phyloP scores from a whole-genome alignment of 2,329 filamentous ascomycete genomes.

The Hymenotorrendiella dingleyae region DNA sequence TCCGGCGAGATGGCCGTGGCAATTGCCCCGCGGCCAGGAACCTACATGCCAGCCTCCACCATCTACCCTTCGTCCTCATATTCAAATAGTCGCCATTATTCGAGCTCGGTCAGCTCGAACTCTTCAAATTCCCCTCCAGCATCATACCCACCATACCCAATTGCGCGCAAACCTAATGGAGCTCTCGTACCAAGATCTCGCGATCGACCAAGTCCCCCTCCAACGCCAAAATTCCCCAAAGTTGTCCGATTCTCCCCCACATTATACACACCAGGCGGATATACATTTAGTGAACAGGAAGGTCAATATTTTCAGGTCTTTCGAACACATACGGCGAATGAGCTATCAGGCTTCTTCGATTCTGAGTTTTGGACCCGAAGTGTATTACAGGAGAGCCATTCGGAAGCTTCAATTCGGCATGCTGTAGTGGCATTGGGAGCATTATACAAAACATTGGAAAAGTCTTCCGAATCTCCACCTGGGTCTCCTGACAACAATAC shows the following conservation, averaged over 20 bases:
- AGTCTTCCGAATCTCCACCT: slow-evolving; percentile 45
- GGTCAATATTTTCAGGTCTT: slow-evolving; percentile 58
- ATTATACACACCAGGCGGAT: slow-evolving; percentile 14
- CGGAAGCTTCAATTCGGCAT: slow-evolving; percentile 55
- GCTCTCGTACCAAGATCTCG: too few relatives aligned
- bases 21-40: slow-evolving; percentile 21
- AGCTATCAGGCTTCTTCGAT: slow-evolving; percentile 63
- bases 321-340: slow-evolving; percentile 52
- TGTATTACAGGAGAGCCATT: slow-evolving; percentile 58
- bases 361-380: slow-evolving; percentile 58
- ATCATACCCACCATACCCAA: too few relatives aligned
- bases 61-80: slow-evolving; percentile 5
- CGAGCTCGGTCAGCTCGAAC: neutral
- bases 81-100: slow-evolving; percentile 4
- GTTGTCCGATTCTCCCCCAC: slow-evolving; percentile 12
- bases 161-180: too few relatives aligned
- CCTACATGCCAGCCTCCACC: slow-evolving; percentile 1
- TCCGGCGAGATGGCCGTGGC: slow-evolving; percentile 15
- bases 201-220: slow-evolving; percentile 7
- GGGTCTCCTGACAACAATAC: slow-evolving; percentile 22
- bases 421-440: slow-evolving; percentile 61
- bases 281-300: slow-evolving; percentile 47
- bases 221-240: too few relatives aligned
- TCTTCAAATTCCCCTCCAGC: too few relatives aligned
- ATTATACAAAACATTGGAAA: slow-evolving; percentile 61